Percentiles rank a stretch among this genome's conserved stretches.
Conservation (phyloP, 768 basidiomycete species). For the Amanita jacksonii region DNA sequence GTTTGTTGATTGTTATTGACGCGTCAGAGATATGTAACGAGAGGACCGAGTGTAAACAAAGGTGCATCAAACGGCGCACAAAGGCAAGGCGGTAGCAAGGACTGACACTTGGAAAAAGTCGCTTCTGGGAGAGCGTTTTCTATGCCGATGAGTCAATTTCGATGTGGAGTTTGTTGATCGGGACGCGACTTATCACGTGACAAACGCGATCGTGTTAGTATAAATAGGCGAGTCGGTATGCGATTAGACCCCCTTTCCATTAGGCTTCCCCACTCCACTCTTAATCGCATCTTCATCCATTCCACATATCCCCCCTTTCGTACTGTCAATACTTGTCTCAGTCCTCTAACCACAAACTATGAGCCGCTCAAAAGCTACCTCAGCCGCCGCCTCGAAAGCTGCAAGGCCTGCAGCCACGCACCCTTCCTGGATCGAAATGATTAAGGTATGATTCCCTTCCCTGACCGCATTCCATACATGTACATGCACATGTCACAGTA, state of each 20-base stretch:
- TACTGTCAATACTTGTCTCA: constrained; percentile 13
- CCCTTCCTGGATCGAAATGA: constrained; percentile 68
- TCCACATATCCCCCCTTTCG: constrained; percentile 15
- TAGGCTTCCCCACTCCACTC: constrained; percentile 7
- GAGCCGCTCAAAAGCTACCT: constrained; percentile 3
- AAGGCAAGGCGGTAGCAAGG: too few species aligned
- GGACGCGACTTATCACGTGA: constrained; percentile 28
- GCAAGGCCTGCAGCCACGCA: constrained; percentile 29
- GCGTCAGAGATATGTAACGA: too few species aligned
- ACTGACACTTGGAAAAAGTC: too few species aligned
- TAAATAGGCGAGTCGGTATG: constrained; percentile 29
- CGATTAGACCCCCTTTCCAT: constrained; percentile 31
- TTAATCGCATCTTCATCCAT: constrained; percentile 9
- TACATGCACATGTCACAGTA: too few species aligned
- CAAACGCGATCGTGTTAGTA: constrained; percentile 35
- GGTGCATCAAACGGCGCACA: too few species aligned
- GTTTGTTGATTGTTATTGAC: constrained; percentile 2
- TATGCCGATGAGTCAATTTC: background rate
- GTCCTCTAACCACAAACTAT: background rate
- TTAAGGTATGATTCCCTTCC: constrained; percentile 46
- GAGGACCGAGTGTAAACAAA: too few species aligned
- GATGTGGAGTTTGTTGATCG: constrained; percentile 29
- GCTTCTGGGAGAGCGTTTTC: too few species aligned
- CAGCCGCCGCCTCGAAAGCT: constrained; percentile 32
- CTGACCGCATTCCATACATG: background rate